These are phyloP conservation scores for Nicotiana noctiflora DNA, from an alignment of 257 asterid genomes.

Conservation along the genomic window DNA sequence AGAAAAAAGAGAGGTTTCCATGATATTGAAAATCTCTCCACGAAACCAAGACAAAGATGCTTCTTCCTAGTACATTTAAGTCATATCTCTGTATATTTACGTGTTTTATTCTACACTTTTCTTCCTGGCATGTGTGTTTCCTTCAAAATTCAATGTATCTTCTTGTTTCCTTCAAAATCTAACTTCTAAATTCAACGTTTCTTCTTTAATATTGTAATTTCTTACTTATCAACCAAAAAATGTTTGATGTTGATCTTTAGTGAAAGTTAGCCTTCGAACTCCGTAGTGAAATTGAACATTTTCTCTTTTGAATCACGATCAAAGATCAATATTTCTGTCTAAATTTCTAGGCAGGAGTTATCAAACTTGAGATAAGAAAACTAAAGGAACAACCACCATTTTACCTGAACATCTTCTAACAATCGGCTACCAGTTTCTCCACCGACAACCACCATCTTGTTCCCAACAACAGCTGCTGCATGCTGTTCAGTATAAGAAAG, in stretches of 20 bases:
- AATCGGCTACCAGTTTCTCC: constrained; percentile 81
- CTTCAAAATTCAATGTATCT: background rate
- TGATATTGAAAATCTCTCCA: background rate
- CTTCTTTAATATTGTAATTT: background rate
- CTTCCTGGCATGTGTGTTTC: background rate
- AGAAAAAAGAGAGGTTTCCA: background rate
- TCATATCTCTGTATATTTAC: background rate
- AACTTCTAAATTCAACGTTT: no score
- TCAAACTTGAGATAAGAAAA: background rate
- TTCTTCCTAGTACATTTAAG: background rate
- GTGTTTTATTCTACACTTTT: background rate
- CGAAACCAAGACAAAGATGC: background rate
- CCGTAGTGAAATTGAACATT: background rate
- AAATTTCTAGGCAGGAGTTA: background rate
- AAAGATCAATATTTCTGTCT: background rate
- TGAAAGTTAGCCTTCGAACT: background rate
- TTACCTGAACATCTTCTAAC: constrained; percentile 94
- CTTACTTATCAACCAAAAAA: background rate
- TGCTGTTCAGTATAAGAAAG: constrained; percentile 48
- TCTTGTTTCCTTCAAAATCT: no score
- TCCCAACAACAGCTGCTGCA: constrained; percentile 94
- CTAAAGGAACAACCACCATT: background rate
- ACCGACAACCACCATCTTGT: constrained; percentile 97
- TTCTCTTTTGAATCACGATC: background rate
- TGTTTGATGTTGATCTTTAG: background rate